These are phyloP conservation scores for Pichia rugopelliculosa DNA, from an alignment of 805 yeast species.

Conservation along the genomic window DNA sequence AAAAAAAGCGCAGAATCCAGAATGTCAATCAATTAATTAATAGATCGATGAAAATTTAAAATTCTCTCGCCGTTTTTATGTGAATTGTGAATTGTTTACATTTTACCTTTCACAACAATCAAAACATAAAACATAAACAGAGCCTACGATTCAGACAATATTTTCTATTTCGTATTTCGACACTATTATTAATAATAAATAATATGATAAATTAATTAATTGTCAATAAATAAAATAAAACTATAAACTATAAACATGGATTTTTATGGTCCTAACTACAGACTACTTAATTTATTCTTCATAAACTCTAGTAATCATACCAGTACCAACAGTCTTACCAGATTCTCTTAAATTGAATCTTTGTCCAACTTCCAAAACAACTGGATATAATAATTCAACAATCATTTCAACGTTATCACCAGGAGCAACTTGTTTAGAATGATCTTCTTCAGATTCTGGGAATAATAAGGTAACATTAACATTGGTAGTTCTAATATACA, in stretches of 20 bases:
- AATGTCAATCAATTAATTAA: no score
- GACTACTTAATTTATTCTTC: constrained; percentile 14
- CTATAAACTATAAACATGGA: constrained; percentile 1
- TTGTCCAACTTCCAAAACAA: constrained; percentile 93
- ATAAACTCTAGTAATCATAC: constrained; percentile 75
- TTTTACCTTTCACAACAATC: no score
- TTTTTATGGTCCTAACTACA: not conserved
- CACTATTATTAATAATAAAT: no score
- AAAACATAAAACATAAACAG: no score
- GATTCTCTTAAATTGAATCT: constrained; percentile 99
- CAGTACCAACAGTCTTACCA: constrained; percentile 98
- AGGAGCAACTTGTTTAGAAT: constrained; percentile 87
- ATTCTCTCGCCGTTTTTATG: no score
- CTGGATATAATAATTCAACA: constrained; percentile 81
- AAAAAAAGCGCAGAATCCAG: no score
- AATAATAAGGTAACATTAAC: constrained; percentile 85
- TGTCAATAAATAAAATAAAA: not conserved
- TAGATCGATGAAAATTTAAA: no score
- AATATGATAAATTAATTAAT: not conserved
- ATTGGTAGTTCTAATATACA: constrained; percentile 93
- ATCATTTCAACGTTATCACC: constrained; percentile 98
- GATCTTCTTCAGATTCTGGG: constrained; percentile 77
- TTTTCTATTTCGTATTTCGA: no score
- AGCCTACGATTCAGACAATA: no score
- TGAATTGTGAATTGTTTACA: no score